Evolutionary conservation across 2,329 filamentous ascomycete genomes (phyloP), one percentile per base, ranked within the genome.

Genomic region (Thermochaetoides dissita): DNA sequence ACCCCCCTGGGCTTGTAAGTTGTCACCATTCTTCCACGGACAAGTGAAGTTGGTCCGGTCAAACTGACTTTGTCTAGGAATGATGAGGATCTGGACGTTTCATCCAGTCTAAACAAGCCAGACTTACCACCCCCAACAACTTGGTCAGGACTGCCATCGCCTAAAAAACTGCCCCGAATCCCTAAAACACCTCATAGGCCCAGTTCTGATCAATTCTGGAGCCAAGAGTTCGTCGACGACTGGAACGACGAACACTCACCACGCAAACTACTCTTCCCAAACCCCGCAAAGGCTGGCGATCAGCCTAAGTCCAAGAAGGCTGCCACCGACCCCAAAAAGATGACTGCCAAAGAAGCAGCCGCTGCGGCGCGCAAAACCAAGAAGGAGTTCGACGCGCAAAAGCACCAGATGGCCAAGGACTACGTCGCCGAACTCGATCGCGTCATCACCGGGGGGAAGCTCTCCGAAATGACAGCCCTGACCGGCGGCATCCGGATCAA

Each of bases 361-460:
- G 42, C 38, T 34, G 38, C 58, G 55, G 39, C 59, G 58, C 43
- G 57, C n/a, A 66, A 39, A 34, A 59, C 61, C 5, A 77, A 72
- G 54, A 82, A 76, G 56, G 62, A 63, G 0, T 89, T 87, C 55
- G 70, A 78, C 9, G 59, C 64, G 7, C 58, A 56, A 8, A 88
- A 85, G 57, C 68, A 80, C 39, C 61, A 66, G 1, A 55, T 86
- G 0, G 84, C 83, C 0, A 64, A 68, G 37, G 51, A 57, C 0
- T 89, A 89, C 55, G 64, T 91, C 1, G 41, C 49, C 0, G 79
- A 85, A 49, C 73, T 91, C n/a, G 84, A 91, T 57, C 52, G 56
- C 0, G 66, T 62, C 34, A 74, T 89, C 50, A 79, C 80, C 0
- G 52, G 66, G 2, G 76, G 79, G 7, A 63, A 69, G 46, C 71